Percentiles rank a stretch among this genome's conserved stretches.
Evolutionary conservation across 495 filamentous ascomycete species (phyloP).

Genomic region (Xylaria sp.): DNA sequence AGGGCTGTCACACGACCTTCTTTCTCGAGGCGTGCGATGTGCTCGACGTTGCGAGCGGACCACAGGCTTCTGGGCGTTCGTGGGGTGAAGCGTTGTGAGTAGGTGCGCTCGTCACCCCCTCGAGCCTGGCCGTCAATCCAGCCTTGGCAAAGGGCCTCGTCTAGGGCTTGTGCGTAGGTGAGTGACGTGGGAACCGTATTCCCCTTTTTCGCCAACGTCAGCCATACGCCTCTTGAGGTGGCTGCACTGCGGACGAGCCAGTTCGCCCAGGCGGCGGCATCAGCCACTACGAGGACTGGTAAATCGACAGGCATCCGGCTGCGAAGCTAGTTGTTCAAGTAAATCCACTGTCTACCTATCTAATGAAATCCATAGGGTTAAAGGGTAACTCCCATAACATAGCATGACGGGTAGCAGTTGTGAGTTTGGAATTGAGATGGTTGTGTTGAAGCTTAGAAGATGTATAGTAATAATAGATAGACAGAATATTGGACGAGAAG

Average conservation of each 20-base stretch:
- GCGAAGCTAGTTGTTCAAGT: background rate
- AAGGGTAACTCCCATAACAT: background rate
- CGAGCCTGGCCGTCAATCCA: conserved; percentile 66
- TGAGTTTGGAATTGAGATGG: background rate
- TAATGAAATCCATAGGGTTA: background rate
- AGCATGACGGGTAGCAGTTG: background rate
- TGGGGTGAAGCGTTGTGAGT: conserved; percentile 59
- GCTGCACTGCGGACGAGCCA: conserved; percentile 53
- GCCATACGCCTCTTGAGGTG: conserved; percentile 54
- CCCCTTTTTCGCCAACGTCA: conserved; percentile 62
- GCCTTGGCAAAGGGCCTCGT: conserved; percentile 63
- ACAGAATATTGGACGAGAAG: background rate
- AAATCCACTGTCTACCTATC: background rate
- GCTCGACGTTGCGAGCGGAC: conserved; percentile 57
- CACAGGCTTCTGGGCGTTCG: conserved; percentile 60
- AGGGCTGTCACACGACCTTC: conserved; percentile 55
- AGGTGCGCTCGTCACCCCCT: conserved; percentile 49
- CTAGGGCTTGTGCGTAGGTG: conserved; percentile 60
- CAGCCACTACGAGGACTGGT: conserved; percentile 38
- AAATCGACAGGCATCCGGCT: conserved; percentile 31
- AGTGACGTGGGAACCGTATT: conserved; percentile 51
- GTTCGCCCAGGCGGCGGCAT: conserved; percentile 46
- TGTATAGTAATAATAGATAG: background rate
- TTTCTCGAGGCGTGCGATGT: conserved; percentile 48
- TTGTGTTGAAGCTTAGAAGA: background rate